Evolutionary conservation across 805 yeast species (phyloP).

Genomic region (Nakazawaea ernobii): DNA sequence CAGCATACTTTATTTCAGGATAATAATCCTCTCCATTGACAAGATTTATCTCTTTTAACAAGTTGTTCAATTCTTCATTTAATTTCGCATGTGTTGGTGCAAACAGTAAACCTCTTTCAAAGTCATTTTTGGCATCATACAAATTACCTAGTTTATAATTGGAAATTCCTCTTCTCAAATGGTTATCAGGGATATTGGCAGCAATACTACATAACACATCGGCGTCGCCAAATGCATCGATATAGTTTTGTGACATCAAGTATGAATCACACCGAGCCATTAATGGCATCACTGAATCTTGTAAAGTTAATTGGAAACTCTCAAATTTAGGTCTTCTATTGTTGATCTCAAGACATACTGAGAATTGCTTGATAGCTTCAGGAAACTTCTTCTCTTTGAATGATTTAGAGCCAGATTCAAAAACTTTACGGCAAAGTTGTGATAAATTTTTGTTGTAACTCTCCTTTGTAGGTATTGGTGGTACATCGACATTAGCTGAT

Average conservation of each 20-base stretch:
- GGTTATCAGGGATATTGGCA: constrained; percentile 60
- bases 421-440: constrained; percentile 58
- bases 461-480: constrained; percentile 49
- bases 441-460: constrained; percentile 48
- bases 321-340: constrained; percentile 68
- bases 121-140: constrained; percentile 55
- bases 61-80: constrained; percentile 39
- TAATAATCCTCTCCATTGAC: constrained; percentile 49
- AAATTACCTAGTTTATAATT: constrained; percentile 55
- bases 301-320: constrained; percentile 64
- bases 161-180: constrained; percentile 65
- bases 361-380: constrained; percentile 60
- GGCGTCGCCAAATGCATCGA: constrained; percentile 63
- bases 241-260: constrained; percentile 45
- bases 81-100: constrained; percentile 47
- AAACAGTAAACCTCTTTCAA: constrained; percentile 71
- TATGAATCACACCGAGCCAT: constrained; percentile 70
- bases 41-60: constrained; percentile 42
- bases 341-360: constrained; percentile 64
- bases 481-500: constrained; percentile 41
- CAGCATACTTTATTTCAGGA: constrained; percentile 1
- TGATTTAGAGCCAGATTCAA: constrained; percentile 55
- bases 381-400: constrained; percentile 48
- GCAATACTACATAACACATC: constrained; percentile 59
- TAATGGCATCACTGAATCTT: constrained; percentile 59